These are phyloP conservation scores for Coemansia sp. DNA, from an alignment of 192 early-diverging fungal species.

Conservation along the genomic window DNA sequence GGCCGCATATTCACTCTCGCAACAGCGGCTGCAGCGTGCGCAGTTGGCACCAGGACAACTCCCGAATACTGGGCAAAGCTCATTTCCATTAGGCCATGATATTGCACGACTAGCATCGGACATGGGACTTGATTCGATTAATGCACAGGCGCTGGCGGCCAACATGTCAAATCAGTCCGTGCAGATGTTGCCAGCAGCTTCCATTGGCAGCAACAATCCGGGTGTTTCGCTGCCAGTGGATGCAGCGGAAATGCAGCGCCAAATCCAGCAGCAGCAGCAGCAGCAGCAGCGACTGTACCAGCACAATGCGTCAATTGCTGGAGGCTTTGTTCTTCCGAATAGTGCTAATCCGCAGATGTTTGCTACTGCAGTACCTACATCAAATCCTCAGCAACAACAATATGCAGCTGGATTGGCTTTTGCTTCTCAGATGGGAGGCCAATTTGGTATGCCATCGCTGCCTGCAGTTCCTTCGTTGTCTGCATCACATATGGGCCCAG, in stretches of 20 bases:
- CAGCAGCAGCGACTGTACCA: slow-evolving; percentile 14
- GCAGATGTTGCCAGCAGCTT: slow-evolving; percentile 8
- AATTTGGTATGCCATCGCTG: slow-evolving; percentile 7
- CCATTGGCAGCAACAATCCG: neutral
- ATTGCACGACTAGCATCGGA: slow-evolving; percentile 38
- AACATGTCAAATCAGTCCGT: slow-evolving; percentile 27
- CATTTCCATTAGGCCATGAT: slow-evolving; percentile 13
- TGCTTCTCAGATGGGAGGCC: slow-evolving; percentile 15
- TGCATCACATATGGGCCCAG: slow-evolving; percentile 2
- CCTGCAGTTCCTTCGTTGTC: slow-evolving; percentile 8
- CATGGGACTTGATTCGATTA: slow-evolving; percentile 42
- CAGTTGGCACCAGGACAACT: slow-evolving; percentile 3
- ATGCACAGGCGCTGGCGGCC: slow-evolving; percentile 28
- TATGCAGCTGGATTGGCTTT: slow-evolving; percentile 26
- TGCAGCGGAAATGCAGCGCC: slow-evolving; percentile 6
- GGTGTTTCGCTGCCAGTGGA: neutral
- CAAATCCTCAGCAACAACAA: slow-evolving; percentile 13
- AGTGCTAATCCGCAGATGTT: slow-evolving; percentile 2
- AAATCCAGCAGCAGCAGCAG: slow-evolving; percentile 15
- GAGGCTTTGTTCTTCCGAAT: slow-evolving; percentile 1
- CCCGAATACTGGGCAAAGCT: slow-evolving; percentile 5
- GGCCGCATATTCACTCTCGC: slow-evolving; percentile 8
- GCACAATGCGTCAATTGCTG: slow-evolving; percentile 1
- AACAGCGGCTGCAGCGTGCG: slow-evolving; percentile 7
- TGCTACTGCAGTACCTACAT: slow-evolving; percentile 1